Evolutionary conservation across 148 eudicot genomes (phyloP).

Genomic region (Rhododendron simsii): DNA sequence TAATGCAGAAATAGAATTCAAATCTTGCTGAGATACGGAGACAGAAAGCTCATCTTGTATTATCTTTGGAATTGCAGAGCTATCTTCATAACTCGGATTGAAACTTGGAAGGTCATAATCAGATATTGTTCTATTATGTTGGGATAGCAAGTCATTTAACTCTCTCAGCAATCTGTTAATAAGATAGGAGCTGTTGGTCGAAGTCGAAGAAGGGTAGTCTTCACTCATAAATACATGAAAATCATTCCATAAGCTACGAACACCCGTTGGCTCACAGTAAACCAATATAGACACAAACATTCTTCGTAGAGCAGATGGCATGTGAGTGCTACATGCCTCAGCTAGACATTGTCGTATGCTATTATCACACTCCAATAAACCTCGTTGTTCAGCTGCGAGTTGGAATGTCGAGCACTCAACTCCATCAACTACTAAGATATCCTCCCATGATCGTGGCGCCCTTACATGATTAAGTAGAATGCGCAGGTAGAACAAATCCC

Average conservation of each 20-base stretch:
- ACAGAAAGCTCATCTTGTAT: too few relatives aligned
- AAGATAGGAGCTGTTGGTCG: background rate
- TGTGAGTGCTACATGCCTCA: background rate
- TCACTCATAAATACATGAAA: background rate
- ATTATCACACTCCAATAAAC: background rate
- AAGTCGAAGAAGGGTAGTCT: background rate
- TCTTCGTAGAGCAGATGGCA: background rate
- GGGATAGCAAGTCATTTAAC: background rate
- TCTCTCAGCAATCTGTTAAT: background rate
- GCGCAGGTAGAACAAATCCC: background rate
- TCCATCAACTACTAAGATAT: background rate
- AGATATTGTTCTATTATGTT: background rate
- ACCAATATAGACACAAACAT: background rate
- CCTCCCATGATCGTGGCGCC: background rate
- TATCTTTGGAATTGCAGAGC: too few relatives aligned
- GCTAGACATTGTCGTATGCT: background rate
- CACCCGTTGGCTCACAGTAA: background rate
- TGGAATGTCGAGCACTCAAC: background rate
- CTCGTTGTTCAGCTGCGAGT: background rate
- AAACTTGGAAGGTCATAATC: background rate
- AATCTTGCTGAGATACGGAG: too few relatives aligned
- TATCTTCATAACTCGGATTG: background rate
- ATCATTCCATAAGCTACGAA: background rate
- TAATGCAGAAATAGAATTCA: too few relatives aligned
- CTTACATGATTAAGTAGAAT: background rate